Evolutionary conservation across 2,329 filamentous ascomycete genomes (phyloP).

Genomic region (Scedosporium dehoogii): DNA sequence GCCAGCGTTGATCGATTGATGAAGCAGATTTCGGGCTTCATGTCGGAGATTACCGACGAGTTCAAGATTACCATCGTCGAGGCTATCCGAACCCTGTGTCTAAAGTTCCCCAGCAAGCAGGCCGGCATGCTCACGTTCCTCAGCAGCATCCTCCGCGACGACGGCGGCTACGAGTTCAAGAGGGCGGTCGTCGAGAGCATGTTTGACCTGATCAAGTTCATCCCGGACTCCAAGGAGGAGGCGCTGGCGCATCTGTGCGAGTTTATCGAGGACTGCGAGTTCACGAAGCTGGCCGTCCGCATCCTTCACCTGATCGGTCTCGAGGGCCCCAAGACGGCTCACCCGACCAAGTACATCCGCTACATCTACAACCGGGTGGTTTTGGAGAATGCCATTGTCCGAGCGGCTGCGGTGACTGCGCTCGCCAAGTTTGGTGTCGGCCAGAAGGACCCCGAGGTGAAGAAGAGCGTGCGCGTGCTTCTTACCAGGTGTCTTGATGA

Average conservation of each 20-base stretch:
- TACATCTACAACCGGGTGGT: slow-evolving; percentile 99
- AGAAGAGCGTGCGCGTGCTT: slow-evolving; percentile 87
- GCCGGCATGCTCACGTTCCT: slow-evolving; percentile 96
- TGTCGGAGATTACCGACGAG: slow-evolving; percentile 98
- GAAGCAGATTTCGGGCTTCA: slow-evolving; percentile 97
- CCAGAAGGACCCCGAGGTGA: slow-evolving; percentile 92
- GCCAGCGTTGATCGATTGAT: slow-evolving; percentile 92
- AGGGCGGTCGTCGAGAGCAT: slow-evolving; percentile 96
- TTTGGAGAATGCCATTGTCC: slow-evolving; percentile 89
- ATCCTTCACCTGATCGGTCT: slow-evolving; percentile 89
- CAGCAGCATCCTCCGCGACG: slow-evolving; percentile 90
- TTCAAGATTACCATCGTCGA: slow-evolving; percentile 99
- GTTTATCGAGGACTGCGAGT: slow-evolving; percentile 99
- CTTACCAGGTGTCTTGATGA: slow-evolving; percentile 92
- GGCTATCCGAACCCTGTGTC: slow-evolving; percentile 87
- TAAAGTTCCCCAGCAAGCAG: slow-evolving; percentile 98
- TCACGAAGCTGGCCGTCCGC: slow-evolving; percentile 92
- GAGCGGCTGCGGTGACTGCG: slow-evolving; percentile 90
- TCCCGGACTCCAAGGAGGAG: slow-evolving; percentile 73
- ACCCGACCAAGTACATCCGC: slow-evolving; percentile 96
- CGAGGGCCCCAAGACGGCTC: slow-evolving; percentile 88
- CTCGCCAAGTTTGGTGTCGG: slow-evolving; percentile 95
- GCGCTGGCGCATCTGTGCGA: slow-evolving; percentile 93
- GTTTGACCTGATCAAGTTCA: slow-evolving; percentile 98
- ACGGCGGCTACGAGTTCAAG: slow-evolving; percentile 98